Conservation (phyloP, 495 filamentous ascomycete species). For the Tuber aestivum region DNA sequence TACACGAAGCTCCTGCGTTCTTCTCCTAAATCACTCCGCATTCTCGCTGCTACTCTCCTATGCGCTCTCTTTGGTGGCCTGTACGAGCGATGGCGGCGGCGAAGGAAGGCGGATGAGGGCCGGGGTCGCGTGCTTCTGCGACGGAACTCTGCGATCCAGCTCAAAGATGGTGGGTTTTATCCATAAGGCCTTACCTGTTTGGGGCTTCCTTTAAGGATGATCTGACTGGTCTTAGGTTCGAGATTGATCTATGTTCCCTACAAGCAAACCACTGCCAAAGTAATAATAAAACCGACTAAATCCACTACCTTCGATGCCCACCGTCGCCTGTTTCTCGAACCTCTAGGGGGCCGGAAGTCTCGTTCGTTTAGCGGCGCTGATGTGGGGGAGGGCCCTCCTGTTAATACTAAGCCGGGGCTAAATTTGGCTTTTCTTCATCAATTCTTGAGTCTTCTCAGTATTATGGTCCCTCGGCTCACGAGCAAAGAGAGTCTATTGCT, state of each 20-base stretch:
- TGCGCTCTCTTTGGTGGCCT: constrained; percentile 66
- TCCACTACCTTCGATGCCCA: constrained; percentile 93
- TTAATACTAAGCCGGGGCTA: constrained; percentile 84
- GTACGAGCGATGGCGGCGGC: constrained; percentile 67
- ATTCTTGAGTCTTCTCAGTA: constrained; percentile 87
- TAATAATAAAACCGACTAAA: constrained; percentile 89
- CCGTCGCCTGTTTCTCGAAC: constrained; percentile 84
- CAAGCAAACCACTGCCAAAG: constrained; percentile 75
- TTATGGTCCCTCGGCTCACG: constrained; percentile 92
- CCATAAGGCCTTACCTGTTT: not conserved
- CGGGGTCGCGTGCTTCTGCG: constrained; percentile 72
- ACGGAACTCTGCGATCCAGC: constrained; percentile 82
- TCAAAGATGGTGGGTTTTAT: constrained; percentile 62
- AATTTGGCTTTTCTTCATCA: constrained; percentile 99
- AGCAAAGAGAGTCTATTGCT: constrained; percentile 91
- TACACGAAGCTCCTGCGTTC: constrained; percentile 59
- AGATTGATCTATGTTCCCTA: constrained; percentile 93
- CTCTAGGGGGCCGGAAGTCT: constrained; percentile 50
- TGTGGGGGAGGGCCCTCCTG: constrained; percentile 54
- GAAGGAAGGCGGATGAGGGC: constrained; percentile 71
- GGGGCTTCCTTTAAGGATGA: constrained; percentile 9
- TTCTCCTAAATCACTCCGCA: constrained; percentile 58
- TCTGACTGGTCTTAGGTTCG: constrained; percentile 49
- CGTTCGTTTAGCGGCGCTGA: constrained; percentile 7
- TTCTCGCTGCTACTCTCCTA: constrained; percentile 68